Conservation (phyloP, 192 early-diverging fungal species). For the Entrophospora sp. region DNA sequence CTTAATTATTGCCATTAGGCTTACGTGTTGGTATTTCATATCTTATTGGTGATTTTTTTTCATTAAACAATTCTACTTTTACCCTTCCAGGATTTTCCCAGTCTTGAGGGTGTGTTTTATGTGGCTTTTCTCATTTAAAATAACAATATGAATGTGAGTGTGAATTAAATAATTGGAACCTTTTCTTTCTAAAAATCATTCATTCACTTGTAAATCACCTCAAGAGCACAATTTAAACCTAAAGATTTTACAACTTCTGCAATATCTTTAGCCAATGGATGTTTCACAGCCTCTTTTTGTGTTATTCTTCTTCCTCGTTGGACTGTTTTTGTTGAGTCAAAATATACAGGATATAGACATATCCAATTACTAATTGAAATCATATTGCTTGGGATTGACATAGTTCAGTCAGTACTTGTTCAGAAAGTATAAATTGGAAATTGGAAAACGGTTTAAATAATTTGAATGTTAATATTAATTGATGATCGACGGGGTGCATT, state of each 20-base stretch:
- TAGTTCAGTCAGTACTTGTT: too few relatives aligned
- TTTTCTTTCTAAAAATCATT: too few relatives aligned
- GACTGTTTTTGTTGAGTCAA: slow-evolving; percentile 46
- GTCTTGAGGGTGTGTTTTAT: slow-evolving; percentile 55
- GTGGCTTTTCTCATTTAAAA: slow-evolving; percentile 19
- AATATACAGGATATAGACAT: slow-evolving; percentile 60
- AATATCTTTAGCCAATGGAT: slow-evolving; percentile 49
- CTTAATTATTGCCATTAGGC: background rate
- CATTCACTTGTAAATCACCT: slow-evolving; percentile 38
- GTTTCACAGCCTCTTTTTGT: slow-evolving; percentile 34
- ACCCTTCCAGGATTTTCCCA: slow-evolving; percentile 58
- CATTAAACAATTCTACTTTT: slow-evolving; percentile 45
- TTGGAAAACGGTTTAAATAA: too few relatives aligned
- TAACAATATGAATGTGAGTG: background rate
- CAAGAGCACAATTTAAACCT: slow-evolving; percentile 47
- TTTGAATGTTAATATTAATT: too few relatives aligned
- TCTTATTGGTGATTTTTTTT: slow-evolving; percentile 25
- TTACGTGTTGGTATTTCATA: slow-evolving; percentile 38
- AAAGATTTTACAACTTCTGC: slow-evolving; percentile 45
- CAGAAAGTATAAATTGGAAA: too few relatives aligned
- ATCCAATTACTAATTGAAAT: too few relatives aligned
- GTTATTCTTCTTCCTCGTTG: slow-evolving; percentile 48
- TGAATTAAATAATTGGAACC: background rate
- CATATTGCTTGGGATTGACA: too few relatives aligned
- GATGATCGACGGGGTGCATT: too few relatives aligned